These are phyloP conservation scores for Phycomyces nitens DNA, from an alignment of 192 early-diverging fungal genomes.

Conservation along the genomic window DNA sequence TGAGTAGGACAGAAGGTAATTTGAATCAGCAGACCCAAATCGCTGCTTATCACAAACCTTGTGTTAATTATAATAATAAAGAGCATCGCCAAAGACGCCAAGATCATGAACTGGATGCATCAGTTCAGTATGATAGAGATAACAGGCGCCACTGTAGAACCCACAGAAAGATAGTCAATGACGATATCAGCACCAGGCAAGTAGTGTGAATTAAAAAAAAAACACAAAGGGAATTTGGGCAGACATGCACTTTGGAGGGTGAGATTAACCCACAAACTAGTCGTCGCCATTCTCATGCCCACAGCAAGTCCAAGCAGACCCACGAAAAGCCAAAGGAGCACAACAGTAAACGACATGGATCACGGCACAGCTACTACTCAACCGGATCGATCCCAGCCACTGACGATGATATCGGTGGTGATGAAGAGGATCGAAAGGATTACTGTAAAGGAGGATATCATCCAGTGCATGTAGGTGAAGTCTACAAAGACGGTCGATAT, in stretches of 20 bases:
- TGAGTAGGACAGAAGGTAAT: neutral
- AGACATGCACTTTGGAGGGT: too few species aligned
- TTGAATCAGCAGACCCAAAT: too few species aligned
- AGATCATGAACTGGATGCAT: too few species aligned
- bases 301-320: neutral
- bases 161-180: too few species aligned
- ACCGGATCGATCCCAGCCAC: slow-evolving; percentile 1
- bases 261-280: neutral
- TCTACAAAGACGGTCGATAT: slow-evolving; percentile 77
- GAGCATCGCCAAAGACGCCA: too few species aligned
- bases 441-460: slow-evolving; percentile 96
- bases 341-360: neutral
- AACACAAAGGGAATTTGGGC: too few species aligned
- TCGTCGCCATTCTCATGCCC: neutral
- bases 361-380: slow-evolving; percentile 7
- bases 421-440: slow-evolving; percentile 89
- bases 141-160: too few species aligned
- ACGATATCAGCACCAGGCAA: too few species aligned
- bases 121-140: too few species aligned
- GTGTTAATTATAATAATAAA: too few species aligned
- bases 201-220: too few species aligned
- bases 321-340: neutral
- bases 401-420: slow-evolving; percentile 25
- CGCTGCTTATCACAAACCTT: too few species aligned
- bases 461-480: slow-evolving; percentile 79